phyloP scores from a whole-genome alignment of 371 early-diverging fungal species.

The Coemansia sp. region DNA sequence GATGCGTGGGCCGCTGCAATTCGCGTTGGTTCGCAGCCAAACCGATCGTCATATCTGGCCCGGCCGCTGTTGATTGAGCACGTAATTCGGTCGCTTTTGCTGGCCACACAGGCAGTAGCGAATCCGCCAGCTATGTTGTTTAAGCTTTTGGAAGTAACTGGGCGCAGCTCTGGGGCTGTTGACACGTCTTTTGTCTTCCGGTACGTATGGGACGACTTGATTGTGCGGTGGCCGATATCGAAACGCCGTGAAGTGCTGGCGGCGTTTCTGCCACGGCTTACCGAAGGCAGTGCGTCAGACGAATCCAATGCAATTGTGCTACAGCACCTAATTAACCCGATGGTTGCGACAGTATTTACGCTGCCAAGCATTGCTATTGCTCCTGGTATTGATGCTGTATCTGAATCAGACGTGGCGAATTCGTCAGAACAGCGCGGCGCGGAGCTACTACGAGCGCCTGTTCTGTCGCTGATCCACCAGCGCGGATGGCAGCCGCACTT shows the following conservation, averaged over 20 bases:
- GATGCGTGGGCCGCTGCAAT: conserved; percentile 26
- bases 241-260: conserved; percentile 42
- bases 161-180: conserved; percentile 36
- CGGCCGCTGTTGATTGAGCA: conserved; percentile 34
- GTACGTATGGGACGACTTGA: conserved; percentile 38
- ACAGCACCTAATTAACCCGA: conserved; percentile 44
- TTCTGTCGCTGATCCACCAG: conserved; percentile 60
- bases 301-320: conserved; percentile 43
- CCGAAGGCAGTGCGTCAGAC: conserved; percentile 24
- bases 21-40: not conserved
- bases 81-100: conserved; percentile 26
- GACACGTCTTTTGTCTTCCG: conserved; percentile 39
- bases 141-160: conserved; percentile 34
- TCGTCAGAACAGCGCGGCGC: conserved; percentile 55
- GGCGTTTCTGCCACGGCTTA: conserved; percentile 32
- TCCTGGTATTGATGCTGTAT: not conserved
- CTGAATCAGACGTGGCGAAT: not conserved
- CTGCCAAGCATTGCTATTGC: conserved; percentile 16
- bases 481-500: conserved; percentile 51
- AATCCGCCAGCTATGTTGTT: conserved; percentile 38
- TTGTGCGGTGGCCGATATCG: conserved; percentile 39
- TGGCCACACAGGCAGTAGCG: conserved; percentile 30
- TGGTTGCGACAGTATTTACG: conserved; percentile 44
- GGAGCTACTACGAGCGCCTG: conserved; percentile 67
- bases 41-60: conserved; percentile 28